Percentiles rank a stretch among this genome's conserved stretches.
Conservation (phyloP, 2,329 filamentous ascomycete species). For the Penicillium sp. region DNA sequence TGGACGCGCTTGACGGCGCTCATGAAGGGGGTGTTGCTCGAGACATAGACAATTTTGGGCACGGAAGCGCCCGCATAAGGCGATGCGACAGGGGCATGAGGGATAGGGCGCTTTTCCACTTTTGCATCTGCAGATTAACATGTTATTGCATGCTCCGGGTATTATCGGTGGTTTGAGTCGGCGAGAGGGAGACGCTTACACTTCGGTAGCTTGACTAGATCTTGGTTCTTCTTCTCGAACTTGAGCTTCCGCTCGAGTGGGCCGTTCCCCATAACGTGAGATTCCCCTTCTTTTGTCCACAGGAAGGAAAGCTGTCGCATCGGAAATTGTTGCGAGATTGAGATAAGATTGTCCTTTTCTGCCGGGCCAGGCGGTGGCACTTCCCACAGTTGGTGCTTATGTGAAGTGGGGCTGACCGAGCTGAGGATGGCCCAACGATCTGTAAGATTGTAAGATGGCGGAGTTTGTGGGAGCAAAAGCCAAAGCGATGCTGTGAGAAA, state of each 20-base stretch:
- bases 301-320: neutral
- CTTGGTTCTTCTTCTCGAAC: constrained; percentile 46
- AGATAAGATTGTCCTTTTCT: constrained; percentile 24
- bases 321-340: neutral
- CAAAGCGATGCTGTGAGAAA: too few species aligned
- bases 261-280: constrained; percentile 26
- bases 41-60: constrained; percentile 63
- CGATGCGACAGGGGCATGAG: constrained; percentile 59
- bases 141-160: constrained; percentile 2
- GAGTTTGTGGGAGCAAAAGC: too few species aligned
- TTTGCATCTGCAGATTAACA: constrained; percentile 45
- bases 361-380: constrained; percentile 10
- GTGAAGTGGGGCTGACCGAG: neutral
- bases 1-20: constrained; percentile 64
- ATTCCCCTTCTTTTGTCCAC: neutral
- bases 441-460: too few species aligned
- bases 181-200: constrained; percentile 25
- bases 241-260: constrained; percentile 32
- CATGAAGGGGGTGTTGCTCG: constrained; percentile 60
- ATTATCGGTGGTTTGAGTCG: constrained; percentile 2
- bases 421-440: too few species aligned
- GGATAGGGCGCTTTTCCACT: constrained; percentile 61
- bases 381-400: neutral
- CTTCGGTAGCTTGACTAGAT: constrained; percentile 42
- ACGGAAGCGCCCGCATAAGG: constrained; percentile 54